phyloP scores from a whole-genome alignment of 139 green algal genomes.

The Chlamydomonas eustigma region DNA sequence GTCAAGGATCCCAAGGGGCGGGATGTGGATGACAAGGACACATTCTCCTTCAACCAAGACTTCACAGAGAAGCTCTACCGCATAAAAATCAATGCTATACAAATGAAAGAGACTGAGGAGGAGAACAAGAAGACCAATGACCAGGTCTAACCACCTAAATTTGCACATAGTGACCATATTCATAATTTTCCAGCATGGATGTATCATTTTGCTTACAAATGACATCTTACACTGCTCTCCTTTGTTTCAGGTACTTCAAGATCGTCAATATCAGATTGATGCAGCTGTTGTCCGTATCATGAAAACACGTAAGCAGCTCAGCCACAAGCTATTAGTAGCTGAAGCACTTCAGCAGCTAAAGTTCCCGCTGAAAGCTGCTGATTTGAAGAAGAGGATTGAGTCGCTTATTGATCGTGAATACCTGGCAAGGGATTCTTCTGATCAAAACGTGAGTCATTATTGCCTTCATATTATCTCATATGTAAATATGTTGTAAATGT shows the following conservation, averaged over 20 bases:
- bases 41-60: constrained; percentile 81
- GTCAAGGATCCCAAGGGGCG: constrained; percentile 82
- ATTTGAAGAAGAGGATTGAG: constrained; percentile 98
- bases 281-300: constrained; percentile 96
- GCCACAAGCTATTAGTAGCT: constrained; percentile 88
- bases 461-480: too few species aligned
- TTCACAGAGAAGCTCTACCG: constrained; percentile 83
- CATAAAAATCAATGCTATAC: constrained; percentile 95
- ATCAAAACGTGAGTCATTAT: constrained; percentile 59
- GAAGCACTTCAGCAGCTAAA: constrained; percentile 92
- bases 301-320: constrained; percentile 93
- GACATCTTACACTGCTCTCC: neutral
- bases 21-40: constrained; percentile 80
- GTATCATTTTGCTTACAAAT: too few species aligned
- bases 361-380: constrained; percentile 83
- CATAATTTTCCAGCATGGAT: too few species aligned
- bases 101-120: constrained; percentile 93
- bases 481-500: too few species aligned
- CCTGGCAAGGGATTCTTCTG: constrained; percentile 77
- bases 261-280: constrained; percentile 94
- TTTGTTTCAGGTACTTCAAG: constrained; percentile 69
- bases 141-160: constrained; percentile 45
- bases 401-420: constrained; percentile 98
- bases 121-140: constrained; percentile 93
- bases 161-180: too few species aligned